These are phyloP conservation scores for Dryas octopetala DNA, from an alignment of 306 rosid genomes.

Conservation along the genomic window DNA sequence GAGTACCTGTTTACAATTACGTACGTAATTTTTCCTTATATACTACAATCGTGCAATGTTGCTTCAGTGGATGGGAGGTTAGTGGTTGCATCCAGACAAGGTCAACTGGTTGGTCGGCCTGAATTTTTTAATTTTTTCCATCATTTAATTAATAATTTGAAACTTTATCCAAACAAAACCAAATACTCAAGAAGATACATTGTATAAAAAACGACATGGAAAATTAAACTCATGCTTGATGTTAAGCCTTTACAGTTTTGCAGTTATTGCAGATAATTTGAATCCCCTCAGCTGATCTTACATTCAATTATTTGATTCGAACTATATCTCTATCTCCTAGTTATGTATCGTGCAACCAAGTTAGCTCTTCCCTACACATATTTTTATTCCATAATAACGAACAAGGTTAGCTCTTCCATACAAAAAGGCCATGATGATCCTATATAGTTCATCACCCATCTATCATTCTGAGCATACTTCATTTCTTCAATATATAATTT, in stretches of 20 bases:
- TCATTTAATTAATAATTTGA: not conserved
- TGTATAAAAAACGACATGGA: not conserved
- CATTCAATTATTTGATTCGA: constrained; percentile 5
- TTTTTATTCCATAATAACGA: not conserved
- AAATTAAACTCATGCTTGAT: not conserved
- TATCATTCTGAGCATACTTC: not conserved
- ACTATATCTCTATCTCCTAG: not conserved
- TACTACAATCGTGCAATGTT: too few relatives aligned
- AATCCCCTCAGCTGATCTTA: too few relatives aligned
- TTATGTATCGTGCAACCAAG: constrained; percentile 29
- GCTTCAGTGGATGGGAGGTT: not conserved
- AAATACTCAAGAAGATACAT: not conserved
- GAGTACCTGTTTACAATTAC: too few relatives aligned
- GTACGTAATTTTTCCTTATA: too few relatives aligned
- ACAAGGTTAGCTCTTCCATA: not conserved
- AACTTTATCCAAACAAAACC: not conserved
- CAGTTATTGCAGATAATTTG: too few relatives aligned
- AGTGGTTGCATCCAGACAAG: constrained; percentile 1
- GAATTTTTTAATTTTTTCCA: not conserved
- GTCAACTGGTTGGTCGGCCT: constrained; percentile 1
- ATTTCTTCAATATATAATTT: not conserved
- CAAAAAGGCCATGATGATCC: not conserved
- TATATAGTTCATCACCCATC: not conserved
- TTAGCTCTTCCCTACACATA: not conserved
- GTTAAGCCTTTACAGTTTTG: too few relatives aligned